Evolutionary conservation across 2,329 filamentous ascomycete genomes (phyloP).

Genomic region (Pseudogymnoascus destructans): DNA sequence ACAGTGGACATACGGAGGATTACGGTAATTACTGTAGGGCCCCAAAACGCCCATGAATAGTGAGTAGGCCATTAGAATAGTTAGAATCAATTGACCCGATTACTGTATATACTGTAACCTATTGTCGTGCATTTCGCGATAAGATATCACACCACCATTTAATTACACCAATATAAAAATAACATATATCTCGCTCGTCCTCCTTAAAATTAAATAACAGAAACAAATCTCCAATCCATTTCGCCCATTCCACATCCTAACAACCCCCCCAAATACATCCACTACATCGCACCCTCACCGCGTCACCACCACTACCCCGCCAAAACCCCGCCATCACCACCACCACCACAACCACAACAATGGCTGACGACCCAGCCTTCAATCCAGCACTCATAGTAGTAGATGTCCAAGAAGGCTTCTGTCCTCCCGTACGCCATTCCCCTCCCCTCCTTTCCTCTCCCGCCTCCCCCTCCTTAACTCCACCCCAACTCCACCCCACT

Average conservation of each 20-base stretch:
- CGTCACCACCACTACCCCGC: not conserved
- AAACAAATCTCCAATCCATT: not conserved
- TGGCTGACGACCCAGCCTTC: conserved; percentile 24
- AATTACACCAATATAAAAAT: not conserved
- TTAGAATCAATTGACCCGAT: too few species aligned
- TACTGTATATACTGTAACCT: too few species aligned
- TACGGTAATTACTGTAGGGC: too few species aligned
- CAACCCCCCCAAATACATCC: too few species aligned
- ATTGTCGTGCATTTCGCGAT: too few species aligned
- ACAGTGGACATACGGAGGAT: too few species aligned
- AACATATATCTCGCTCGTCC: not conserved
- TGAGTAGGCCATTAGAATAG: too few species aligned
- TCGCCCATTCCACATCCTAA: not conserved
- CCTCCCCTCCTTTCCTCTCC: too few species aligned
- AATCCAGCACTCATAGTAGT: conserved; percentile 57
- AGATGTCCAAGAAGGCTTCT: conserved; percentile 92
- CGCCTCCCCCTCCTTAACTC: conserved; percentile 24
- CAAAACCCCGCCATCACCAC: not conserved
- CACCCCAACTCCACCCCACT: conserved; percentile 5
- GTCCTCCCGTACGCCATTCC: conserved; percentile 52
- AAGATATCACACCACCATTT: not conserved
- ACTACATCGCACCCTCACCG: not conserved
- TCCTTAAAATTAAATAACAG: not conserved
- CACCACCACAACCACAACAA: conserved; percentile 7
- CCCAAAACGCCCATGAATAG: too few species aligned